Base-by-base conservation (phyloP, 2,329 filamentous ascomycete species). In the Nigrospora oryzae region DNA sequence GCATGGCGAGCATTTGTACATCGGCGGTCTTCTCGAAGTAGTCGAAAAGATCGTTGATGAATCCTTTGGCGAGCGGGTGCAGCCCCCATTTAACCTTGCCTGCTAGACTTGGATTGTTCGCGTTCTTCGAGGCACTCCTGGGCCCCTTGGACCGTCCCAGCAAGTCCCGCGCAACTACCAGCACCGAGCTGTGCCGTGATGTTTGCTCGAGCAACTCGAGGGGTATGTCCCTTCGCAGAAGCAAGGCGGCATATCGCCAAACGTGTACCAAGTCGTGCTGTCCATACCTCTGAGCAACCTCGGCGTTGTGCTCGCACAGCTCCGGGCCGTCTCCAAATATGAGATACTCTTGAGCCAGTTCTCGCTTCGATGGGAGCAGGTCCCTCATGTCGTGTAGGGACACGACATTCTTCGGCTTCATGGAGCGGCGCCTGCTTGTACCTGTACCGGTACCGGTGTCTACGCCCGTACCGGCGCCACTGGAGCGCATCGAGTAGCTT, bases 271-370 rank as follows among this genome's bases (percentile, higher is more conserved):
- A 65, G 51, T 95, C 87, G 13, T 71, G 62, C 50, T 80, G 77
- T 5, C 84, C 86, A 53, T 84, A 75, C 50, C 79, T 82, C 52
- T 81, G 74, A 10, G 91, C 90, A 38, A 94, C 81, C 1, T 68
- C 66, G 10, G 89, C 87, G 61, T 98, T 98, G 56, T 94, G 84
- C 38, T 78, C 73, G 63, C 91, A 97, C 4, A 95, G 81, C 34
- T 84, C 77, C n/a, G 81, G 77, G 1, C 86, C 84, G 49, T 89
- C 81, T 4, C 89, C 89, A 60, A 93, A 90, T 13, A 96, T 85
- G 19, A 76, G 77, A 63, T 97, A 98, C 52, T 86, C 79, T 46
- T 80, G 70, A 2, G 89, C 93, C 49, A 96, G 75, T 44, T 81
- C 74, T 47, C 75, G 75, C 61, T 89, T 93, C 3, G 87, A 85